These are phyloP conservation scores for Monosporascus cannonballus DNA, from an alignment of 2,329 filamentous ascomycete species.

Conservation along the genomic window DNA sequence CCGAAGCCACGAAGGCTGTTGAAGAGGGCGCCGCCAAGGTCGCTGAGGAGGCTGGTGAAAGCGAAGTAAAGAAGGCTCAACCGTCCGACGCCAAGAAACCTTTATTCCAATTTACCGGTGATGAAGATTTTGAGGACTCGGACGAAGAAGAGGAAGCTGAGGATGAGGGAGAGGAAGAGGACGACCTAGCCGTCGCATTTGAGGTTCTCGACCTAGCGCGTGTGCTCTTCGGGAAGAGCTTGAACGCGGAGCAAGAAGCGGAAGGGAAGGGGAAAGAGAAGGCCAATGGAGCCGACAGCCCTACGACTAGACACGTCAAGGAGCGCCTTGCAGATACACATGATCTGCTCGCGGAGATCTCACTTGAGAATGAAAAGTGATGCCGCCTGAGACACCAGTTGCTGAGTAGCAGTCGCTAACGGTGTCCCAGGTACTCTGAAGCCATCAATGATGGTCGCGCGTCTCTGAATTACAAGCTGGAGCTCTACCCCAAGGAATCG, in stretches of 20 bases:
- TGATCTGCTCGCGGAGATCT: slow-evolving; percentile 91
- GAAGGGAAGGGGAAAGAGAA: slow-evolving; percentile 39
- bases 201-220: slow-evolving; percentile 78
- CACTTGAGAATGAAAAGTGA: slow-evolving; percentile 85
- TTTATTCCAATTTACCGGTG: slow-evolving; percentile 86
- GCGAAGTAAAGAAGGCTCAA: slow-evolving; percentile 30
- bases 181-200: slow-evolving; percentile 72
- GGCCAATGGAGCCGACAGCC: slow-evolving; percentile 30
- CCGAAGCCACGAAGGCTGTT: slow-evolving; percentile 35
- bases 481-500: slow-evolving; percentile 73
- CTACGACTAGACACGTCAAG: slow-evolving; percentile 56
- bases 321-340: slow-evolving; percentile 89
- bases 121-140: slow-evolving; percentile 85
- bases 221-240: slow-evolving; percentile 53
- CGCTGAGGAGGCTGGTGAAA: slow-evolving; percentile 36
- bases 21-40: slow-evolving; percentile 40
- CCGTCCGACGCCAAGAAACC: slow-evolving; percentile 56
- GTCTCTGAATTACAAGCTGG: slow-evolving; percentile 71
- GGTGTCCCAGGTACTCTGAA: slow-evolving; percentile 57
- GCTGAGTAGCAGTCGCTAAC: slow-evolving; percentile 11
- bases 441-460: slow-evolving; percentile 80
- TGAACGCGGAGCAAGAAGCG: slow-evolving; percentile 32
- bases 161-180: slow-evolving; percentile 41
- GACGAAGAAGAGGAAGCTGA: slow-evolving; percentile 62
- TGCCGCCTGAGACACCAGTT: slow-evolving; percentile 8